Evolutionary conservation across 176 grass and related monocot genomes (phyloP), one percentile per base, ranked within the genome.

Genomic region (Avena atlantica): DNA sequence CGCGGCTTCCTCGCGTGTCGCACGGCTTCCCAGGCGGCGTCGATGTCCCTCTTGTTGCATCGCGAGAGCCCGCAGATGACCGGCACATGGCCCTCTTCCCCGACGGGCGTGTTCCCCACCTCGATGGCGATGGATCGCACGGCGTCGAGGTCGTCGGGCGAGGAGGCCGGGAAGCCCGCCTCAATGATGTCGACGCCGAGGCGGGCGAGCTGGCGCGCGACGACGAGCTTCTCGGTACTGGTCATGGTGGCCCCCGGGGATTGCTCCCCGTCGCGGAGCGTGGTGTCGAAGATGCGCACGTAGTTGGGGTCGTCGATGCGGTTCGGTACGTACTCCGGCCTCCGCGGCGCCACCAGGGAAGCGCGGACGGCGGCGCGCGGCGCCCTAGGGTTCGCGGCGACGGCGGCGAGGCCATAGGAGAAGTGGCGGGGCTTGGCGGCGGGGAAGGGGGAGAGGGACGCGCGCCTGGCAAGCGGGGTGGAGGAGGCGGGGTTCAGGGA

Each of bases 101-200:
- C 84, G 34, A 84, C 68, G 70, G 96, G 82, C 0, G 89, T 27
- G 75, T 91, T 95, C 79, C 96, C 96, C 52, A 95, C 91, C 84
- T 98, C 95, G 80, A 93, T 86, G 64, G 93, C 91, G 88, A 98
- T 95, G 48, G 91, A 91, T 20, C 96, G 93, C 73, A 98, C 96
- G 13, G 96, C 96, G 70, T 94, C 96, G 34, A 98, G 96, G 89
- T 98, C 96, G 79, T 95, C 96, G 9, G 96, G 93, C 27, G 91
- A 95, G 81, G 96, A 90, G 0, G 91, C 96, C 44, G 96, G 96
- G 88, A 98, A 98, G 0, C 96, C 96, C 0, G 96, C 96, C 88
- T 98, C 96, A 56, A 95, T 98, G 89, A 98, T 91, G 81, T 98
- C 96, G 36, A 98, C 96, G 48, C 96, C 96, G 7, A 98, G 90